Evolutionary conservation across 495 filamentous ascomycete genomes (phyloP), one percentile per base, ranked within the genome.

Genomic region (Penicillium odoratum): DNA sequence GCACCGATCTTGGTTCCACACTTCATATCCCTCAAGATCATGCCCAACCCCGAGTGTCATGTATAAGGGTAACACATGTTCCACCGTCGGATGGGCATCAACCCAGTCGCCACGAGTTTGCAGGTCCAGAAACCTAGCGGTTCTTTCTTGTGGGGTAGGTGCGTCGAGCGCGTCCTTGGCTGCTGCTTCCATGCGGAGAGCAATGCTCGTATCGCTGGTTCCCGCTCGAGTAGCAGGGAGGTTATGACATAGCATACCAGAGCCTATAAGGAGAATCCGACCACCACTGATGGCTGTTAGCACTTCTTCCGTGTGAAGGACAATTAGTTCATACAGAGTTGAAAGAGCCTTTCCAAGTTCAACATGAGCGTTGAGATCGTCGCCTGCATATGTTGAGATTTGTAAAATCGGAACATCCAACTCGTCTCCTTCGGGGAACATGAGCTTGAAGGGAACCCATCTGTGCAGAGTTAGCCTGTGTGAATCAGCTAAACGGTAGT

Each of bases 401-500:
- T 47, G 44, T 6, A 47, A 15, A 5, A 47, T 26, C 28, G 44
- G 44, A 29, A 47, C 26, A 13, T 47, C 44, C 44, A 47, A 11
- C 11, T 47, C 44, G 26, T 47, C 44, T 28, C 44, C 44, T 9
- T 47, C 44, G 10, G 44, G 44, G 44, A 47, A 47, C 44, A 47
- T 47, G 6, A 47, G 18, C 9, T 47, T 47, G 44, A 47, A 47
- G 21, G 44, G 44, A 47, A 47, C 44, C 44, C 44, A 47, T 26
- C 44, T 47, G n/a, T 13, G 6, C 7, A 26, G 8, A 15, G 13
- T 47, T 7, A 47, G 44, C 8, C 28, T 13, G 15, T 15, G 1
- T 11, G 7, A 0, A 3, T 13, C 44, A 26, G 7, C 13, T 15
- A 13, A 0, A 47, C 13, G 7, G 4, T 47, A 3, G 5, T 13